Evolutionary conservation across 352 stramenopile species (phyloP), one percentile per base, ranked within the genome.

Genomic region (Pythium sp.): DNA sequence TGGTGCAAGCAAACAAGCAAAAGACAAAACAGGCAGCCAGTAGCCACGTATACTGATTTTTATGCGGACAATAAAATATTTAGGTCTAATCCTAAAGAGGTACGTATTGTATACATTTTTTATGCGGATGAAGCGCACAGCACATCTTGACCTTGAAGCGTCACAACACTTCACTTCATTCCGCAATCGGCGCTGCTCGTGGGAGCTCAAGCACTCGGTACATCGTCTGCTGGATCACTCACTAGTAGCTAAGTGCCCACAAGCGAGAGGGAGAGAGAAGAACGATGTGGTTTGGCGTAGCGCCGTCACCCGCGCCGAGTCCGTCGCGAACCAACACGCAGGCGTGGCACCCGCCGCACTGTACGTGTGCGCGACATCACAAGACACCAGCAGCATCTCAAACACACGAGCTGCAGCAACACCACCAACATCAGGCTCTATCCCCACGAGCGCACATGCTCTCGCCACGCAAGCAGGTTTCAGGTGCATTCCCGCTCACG

Each of bases 231-330:
- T 49, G 41, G 9, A 49, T 5, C 41, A 22, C 41, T 22, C 41
- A 15, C 41, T n/a, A 5, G 3, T 36, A 3, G 18, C 22, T 22
- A 8, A 26, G n/a, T 34, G 47, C 1, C 20, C 41, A 67, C 59
- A 56, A 32, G 3, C 5, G 30, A 32, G 30, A 32, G 26, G 24
- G n/a, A 61, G 20, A 32, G 22, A 22, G 38, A 46, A 5, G 12
- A n/a, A 9, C 26, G n/a, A 91, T 91, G 83, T 91, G 83, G 81
- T 90, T 91, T 62, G 81, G 83, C 70, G 66, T 91, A 54, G 83
- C 83, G 24, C 83, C 83, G n/a, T 62, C 65, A 3, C 47, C 65
- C n/a, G 72, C 75, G 64, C 64, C 72, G 14, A 73, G 69, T 28
- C 63, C 74, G 24, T 84, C 77, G 30, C 77, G 79, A 9, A 75